A percentile compares a stretch with the other conserved stretches of the same genome.
Conservation (phyloP, 2,329 filamentous ascomycete genomes). For the Parastagonospora nodorum region DNA sequence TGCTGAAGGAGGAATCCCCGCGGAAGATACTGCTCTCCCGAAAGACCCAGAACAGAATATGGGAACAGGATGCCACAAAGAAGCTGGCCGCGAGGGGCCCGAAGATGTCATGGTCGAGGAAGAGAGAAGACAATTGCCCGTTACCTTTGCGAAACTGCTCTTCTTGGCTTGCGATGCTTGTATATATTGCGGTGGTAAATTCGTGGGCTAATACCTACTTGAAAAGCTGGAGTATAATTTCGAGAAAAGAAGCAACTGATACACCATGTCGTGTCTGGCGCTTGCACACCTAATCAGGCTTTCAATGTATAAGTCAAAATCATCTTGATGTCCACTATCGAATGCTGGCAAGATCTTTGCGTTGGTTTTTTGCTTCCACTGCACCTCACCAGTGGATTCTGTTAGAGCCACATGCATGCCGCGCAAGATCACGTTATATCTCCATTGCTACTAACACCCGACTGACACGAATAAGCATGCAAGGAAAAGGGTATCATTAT, state of each 20-base stretch:
- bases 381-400: no score
- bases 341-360: no score
- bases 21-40: neutral
- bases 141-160: constrained; percentile 36
- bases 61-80: neutral
- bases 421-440: no score
- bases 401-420: no score
- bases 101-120: neutral
- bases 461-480: no score
- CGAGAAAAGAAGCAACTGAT: neutral
- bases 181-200: constrained; percentile 46
- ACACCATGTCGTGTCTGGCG: neutral
- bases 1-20: neutral
- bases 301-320: no score
- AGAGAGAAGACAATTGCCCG: constrained; percentile 6
- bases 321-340: no score
- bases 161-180: constrained; percentile 45
- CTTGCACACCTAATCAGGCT: neutral
- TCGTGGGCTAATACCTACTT: constrained; percentile 22
- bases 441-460: no score
- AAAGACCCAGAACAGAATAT: neutral
- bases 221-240: neutral
- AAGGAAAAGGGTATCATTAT: no score
- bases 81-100: neutral
- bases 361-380: no score